phyloP scores from a whole-genome alignment of 169 alveolate species.

The Eimeria necatrix region DNA sequence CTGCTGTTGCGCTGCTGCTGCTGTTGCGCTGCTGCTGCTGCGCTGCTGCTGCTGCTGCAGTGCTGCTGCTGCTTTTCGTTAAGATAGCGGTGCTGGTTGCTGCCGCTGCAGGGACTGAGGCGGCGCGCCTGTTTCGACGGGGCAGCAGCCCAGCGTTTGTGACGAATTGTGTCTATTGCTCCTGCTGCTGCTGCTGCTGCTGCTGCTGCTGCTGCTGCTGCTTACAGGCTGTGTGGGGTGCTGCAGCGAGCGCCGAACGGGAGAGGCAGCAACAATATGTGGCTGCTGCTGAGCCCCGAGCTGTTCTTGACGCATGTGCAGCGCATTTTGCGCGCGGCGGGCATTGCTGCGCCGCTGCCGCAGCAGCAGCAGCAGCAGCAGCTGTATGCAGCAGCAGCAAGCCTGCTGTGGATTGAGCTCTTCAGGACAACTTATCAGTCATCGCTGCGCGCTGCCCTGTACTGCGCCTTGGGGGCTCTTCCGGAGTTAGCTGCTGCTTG shows the following conservation, averaged over 20 bases:
- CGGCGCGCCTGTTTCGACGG: background rate
- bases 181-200: slow-evolving; percentile 35
- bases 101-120: background rate
- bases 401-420: slow-evolving; percentile 54
- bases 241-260: slow-evolving; percentile 69
- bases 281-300: slow-evolving; percentile 72
- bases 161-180: background rate
- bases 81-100: background rate
- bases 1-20: slow-evolving; percentile 46
- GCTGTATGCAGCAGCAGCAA: slow-evolving; percentile 68
- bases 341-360: slow-evolving; percentile 39
- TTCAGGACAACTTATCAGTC: slow-evolving; percentile 45
- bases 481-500: slow-evolving; percentile 73
- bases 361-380: slow-evolving; percentile 74
- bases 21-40: slow-evolving; percentile 29
- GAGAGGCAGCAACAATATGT: slow-evolving; percentile 53
- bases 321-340: slow-evolving; percentile 49
- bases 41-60: background rate
- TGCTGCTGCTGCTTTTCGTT: background rate
- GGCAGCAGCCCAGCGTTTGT: background rate
- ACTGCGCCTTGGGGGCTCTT: background rate
- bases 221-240: slow-evolving; percentile 62
- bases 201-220: slow-evolving; percentile 37
- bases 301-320: slow-evolving; percentile 32
- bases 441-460: slow-evolving; percentile 3